A percentile compares a stretch with the other conserved stretches of the same genome.
Conservation (phyloP, 2,329 filamentous ascomycete species). For the Sporothrix humicola region DNA sequence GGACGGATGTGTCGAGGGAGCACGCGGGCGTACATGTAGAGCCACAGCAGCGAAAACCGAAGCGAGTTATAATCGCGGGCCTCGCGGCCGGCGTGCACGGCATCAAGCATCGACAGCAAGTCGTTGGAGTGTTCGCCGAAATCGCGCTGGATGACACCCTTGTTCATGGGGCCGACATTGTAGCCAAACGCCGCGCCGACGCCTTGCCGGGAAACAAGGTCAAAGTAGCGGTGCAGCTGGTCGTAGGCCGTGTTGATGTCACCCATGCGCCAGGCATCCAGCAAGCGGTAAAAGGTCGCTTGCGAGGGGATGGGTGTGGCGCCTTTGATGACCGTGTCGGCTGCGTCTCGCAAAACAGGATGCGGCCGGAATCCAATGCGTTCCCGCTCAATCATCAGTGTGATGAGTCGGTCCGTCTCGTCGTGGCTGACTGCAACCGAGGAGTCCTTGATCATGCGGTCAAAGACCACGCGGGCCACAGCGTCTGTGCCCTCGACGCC, state of each 20-base stretch:
- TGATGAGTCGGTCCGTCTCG: constrained; percentile 37
- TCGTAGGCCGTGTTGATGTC: constrained; percentile 92
- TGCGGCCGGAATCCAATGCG: constrained; percentile 35
- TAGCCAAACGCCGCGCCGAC: constrained; percentile 79
- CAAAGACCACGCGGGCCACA: constrained; percentile 32
- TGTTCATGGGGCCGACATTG: constrained; percentile 91
- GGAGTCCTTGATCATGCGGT: constrained; percentile 33
- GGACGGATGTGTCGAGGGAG: constrained; percentile 54
- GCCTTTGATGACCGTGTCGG: constrained; percentile 31
- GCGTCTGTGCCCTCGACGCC: constrained; percentile 43
- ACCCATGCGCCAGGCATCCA: constrained; percentile 89
- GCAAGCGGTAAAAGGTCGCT: constrained; percentile 59
- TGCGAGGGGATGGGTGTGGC: constrained; percentile 44
- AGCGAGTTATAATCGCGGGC: constrained; percentile 91
- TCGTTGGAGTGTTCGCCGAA: constrained; percentile 92
- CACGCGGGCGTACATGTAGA: constrained; percentile 83
- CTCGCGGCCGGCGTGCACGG: constrained; percentile 91
- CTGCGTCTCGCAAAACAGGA: constrained; percentile 17
- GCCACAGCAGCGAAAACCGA: constrained; percentile 94
- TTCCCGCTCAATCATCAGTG: constrained; percentile 35
- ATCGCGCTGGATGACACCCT: constrained; percentile 91
- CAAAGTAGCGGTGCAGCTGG: constrained; percentile 90
- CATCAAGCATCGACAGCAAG: constrained; percentile 92
- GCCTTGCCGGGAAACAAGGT: constrained; percentile 85
- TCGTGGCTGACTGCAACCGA: constrained; percentile 34